Conservation (phyloP, 1,284 basidiomycete genomes). For the Lentinula novae-zelandiae region DNA sequence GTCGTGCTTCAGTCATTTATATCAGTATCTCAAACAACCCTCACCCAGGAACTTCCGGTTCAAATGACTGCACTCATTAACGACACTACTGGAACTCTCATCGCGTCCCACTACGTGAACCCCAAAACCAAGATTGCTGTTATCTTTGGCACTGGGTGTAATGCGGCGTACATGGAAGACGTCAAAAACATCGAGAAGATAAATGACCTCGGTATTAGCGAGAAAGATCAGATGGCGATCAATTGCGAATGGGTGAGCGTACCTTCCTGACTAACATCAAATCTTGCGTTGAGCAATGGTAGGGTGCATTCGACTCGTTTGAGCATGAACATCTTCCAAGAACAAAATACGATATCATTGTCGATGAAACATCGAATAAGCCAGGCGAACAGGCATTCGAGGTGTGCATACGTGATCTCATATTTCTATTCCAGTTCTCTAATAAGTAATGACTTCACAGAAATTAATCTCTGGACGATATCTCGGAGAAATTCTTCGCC, state of each 20-base stretch:
- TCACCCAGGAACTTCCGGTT: conserved; percentile 62
- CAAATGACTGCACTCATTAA: conserved; percentile 87
- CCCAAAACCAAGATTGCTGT: conserved; percentile 89
- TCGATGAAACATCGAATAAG: conserved; percentile 95
- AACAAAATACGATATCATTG: conserved; percentile 91
- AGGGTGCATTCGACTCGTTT: conserved; percentile 98
- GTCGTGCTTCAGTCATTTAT: conserved; percentile 21
- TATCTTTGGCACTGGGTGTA: conserved; percentile 98
- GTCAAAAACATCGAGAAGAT: conserved; percentile 79
- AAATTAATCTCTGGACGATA: conserved; percentile 99
- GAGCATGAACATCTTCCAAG: conserved; percentile 91
- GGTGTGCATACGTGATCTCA: conserved; percentile 32
- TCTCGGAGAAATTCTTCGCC: conserved; percentile 92
- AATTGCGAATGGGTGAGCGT: conserved; percentile 89
- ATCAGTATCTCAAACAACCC: neutral
- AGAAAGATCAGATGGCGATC: conserved; percentile 82
- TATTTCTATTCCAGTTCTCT: neutral
- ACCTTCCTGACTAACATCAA: neutral
- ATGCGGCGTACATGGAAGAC: conserved; percentile 96
- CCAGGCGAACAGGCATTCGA: conserved; percentile 93
- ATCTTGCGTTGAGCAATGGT: conserved; percentile 13
- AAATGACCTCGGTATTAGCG: conserved; percentile 67
- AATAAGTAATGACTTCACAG: conserved; percentile 33
- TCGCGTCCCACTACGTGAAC: conserved; percentile 96
- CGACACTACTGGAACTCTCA: conserved; percentile 96